These are phyloP conservation scores for Hibiscus tridactylites DNA, from an alignment of 345 rosid genomes.

Conservation along the genomic window DNA sequence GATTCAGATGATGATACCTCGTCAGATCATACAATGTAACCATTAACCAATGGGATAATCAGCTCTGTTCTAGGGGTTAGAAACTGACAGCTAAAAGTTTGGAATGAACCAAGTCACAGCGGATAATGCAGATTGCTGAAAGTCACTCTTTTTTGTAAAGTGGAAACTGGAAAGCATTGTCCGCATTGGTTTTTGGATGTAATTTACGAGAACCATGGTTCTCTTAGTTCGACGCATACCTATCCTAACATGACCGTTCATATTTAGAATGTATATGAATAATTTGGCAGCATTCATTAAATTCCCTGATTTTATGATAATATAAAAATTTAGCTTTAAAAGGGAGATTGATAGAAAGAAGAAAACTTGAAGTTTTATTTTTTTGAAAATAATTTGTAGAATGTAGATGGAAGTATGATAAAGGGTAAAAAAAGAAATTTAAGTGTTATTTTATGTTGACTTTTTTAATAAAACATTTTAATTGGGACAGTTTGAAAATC, in stretches of 20 bases:
- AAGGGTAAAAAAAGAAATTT: no score
- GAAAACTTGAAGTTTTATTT: no score
- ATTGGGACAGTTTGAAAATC: no score
- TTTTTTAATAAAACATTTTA: no score
- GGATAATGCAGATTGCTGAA: not conserved
- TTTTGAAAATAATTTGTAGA: no score
- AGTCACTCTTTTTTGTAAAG: not conserved
- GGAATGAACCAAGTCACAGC: not conserved
- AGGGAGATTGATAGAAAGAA: no score
- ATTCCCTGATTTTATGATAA: no score
- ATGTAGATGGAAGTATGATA: no score
- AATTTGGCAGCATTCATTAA: no score
- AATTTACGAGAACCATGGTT: not conserved
- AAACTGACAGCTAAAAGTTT: not conserved
- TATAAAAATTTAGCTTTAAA: no score
- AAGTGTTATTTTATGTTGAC: no score
- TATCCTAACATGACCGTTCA: not conserved
- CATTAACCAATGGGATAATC: not conserved
- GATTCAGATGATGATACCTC: conserved; percentile 38
- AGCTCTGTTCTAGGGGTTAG: conserved; percentile 7
- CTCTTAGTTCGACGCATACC: not conserved
- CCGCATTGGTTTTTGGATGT: not conserved
- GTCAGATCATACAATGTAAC: not conserved
- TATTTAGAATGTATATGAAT: no score
- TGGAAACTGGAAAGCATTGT: not conserved